Base-by-base conservation (phyloP, 441 rosid species). In the Pelargonium australe region DNA sequence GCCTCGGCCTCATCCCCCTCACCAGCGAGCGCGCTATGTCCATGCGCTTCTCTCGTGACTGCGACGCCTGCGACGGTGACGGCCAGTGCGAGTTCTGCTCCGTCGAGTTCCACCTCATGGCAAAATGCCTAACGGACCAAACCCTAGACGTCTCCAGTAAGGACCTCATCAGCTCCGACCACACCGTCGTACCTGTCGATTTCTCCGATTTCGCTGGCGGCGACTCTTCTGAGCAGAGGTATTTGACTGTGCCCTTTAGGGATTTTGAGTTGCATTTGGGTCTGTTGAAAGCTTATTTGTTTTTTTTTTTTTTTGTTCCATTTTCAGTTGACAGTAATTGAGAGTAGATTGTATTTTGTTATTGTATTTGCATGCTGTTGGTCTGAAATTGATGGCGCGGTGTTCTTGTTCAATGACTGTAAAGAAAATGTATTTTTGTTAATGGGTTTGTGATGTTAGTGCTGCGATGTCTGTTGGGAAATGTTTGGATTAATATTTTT, bases 1-100 rank as follows among this genome's bases (percentile, higher is more conserved):
- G 99, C 5, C 84, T 94, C 11, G 97, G 98, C 11, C 95, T 94
- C 66, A 85, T 94, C 57, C 97, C 96, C 31, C 92, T 89, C 70
- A 86, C 89, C 64, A 87, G 92, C 69, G 96, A 87, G 1, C 83
- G 92, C 20, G 99, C 99, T 17, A 91, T 94, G 97, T 71, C 79
- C 71, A 94, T 91, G 97, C 91, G 99, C 23, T 89, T 94, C 88
- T 94, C 97, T 7, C 87, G 95, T 0, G 96, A 91, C 81, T 91
- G 97, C 69, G 97, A 91, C 75, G 91, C 95, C 31, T 91, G 97
- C 64, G 95, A 94, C 65, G 97, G 97, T 0, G 99, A 94, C 55
- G 97, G 94, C 19, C 99, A 94, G 86, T 94, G 98, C 70, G 97
- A 91, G 86, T 89, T 79, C 73, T 94, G 99, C 86, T 94, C 97